phyloP scores from a whole-genome alignment of 202 grass and related monocot genomes.

The Brachypodium distachyon region DNA sequence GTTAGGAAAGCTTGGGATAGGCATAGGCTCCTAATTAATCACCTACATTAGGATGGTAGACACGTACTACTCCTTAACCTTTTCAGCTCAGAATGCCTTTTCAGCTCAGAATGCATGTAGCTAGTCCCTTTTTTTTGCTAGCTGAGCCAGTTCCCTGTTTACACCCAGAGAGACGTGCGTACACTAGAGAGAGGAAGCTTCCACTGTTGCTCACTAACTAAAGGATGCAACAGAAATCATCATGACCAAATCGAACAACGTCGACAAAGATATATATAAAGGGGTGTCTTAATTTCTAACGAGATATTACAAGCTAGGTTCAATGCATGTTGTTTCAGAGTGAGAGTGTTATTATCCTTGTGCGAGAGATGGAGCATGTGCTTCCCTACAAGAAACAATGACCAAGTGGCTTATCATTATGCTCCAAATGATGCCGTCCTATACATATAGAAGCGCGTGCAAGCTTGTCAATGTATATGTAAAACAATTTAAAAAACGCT shows the following conservation, averaged over 20 bases:
- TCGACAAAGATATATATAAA: background rate
- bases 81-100: slow-evolving; percentile 28
- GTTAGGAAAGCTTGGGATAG: slow-evolving; percentile 13
- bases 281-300: background rate
- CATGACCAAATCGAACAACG: background rate
- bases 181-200: background rate
- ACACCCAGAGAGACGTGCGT: background rate
- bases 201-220: background rate
- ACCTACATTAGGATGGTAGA: background rate
- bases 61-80: background rate
- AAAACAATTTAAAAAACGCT: slow-evolving; percentile 6
- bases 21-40: background rate
- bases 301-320: background rate
- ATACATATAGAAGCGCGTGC: background rate
- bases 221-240: background rate
- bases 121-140: slow-evolving; percentile 29
- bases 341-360: background rate
- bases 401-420: slow-evolving; percentile 19
- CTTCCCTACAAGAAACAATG: slow-evolving; percentile 35
- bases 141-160: background rate
- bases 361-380: background rate
- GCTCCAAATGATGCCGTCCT: background rate
- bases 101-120: slow-evolving; percentile 15
- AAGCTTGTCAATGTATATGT: background rate
- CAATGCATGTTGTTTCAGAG: background rate